Base-by-base conservation (phyloP, 257 asterid species). In the Capsicum pubescens region DNA sequence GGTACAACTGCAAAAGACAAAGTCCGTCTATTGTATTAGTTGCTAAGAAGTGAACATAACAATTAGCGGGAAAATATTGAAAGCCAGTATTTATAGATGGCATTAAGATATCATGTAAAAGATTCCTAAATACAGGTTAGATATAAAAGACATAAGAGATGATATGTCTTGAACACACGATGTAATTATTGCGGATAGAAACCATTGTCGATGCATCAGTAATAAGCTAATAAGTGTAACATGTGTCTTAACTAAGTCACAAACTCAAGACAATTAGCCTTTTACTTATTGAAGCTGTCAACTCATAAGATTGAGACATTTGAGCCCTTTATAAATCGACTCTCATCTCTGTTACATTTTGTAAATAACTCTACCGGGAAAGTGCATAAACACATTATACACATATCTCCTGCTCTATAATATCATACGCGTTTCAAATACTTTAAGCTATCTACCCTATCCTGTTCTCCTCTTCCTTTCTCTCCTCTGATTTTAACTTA, bases 1-100 rank as follows among this genome's bases (percentile, higher is more conserved):
- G 99, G 99, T 90, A 97, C 98, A 91, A 97, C 99, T 97, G 99
- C 88, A 87, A 89, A 95, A 94, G 91, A 92, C 88, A 91, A 91
- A 91, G 91, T 87, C 92, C 92, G 86, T 94, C 93, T 91, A 94
- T 94, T 87, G 92, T 96, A 91, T 93, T 94, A 94, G 97, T 92
- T 91, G 88, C 89, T 89, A 91, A 90, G 88, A 90, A 12, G 89
- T 95, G 90, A 72, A 2, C 0, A 66, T 50, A 14, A 15, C 0
- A 0, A 64, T 81, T 64, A 26, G 1, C 64, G 21, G 32, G 59
- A 63, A 0, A n/a, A n/a, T 17, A n/a, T 26, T 0, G 7, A 11
- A 72, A 72, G 78, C 0, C 2, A 9, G 26, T 16, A 17, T 72
- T 46, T n/a, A 19, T 46, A 46, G 17, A n/a, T 0, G 15, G 46